A percentile compares a stretch with the other conserved stretches of the same genome.
Evolutionary conservation across 306 rosid species (phyloP).

Genomic region (Astragalus glycyphyllos): DNA sequence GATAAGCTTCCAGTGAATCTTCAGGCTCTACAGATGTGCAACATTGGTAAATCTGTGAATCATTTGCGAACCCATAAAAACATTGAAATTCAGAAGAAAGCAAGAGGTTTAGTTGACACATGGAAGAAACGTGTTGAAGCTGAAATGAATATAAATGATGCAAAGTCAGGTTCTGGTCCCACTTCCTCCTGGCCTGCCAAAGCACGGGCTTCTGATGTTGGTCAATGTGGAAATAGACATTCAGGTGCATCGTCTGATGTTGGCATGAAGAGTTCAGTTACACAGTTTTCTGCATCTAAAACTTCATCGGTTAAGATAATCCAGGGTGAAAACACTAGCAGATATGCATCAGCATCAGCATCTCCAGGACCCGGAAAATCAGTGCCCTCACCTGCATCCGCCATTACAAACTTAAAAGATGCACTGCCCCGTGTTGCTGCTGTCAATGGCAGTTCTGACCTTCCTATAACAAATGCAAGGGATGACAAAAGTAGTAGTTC

Average conservation of each 20-base stretch:
- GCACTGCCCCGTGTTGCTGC: constrained; percentile 45
- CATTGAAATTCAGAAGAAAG: constrained; percentile 77
- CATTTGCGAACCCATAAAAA: constrained; percentile 76
- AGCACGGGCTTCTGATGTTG: constrained; percentile 60
- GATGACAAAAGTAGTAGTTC: constrained; percentile 92
- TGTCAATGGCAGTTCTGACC: constrained; percentile 59
- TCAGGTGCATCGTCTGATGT: constrained; percentile 66
- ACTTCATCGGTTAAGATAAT: constrained; percentile 57
- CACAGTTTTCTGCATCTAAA: constrained; percentile 64
- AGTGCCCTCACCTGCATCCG: constrained; percentile 49
- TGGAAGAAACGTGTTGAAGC: constrained; percentile 97
- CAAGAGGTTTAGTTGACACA: constrained; percentile 81
- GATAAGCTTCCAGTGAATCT: constrained; percentile 84
- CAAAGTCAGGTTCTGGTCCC: constrained; percentile 68
- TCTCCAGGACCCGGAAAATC: constrained; percentile 57
- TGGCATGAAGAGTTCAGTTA: constrained; percentile 62
- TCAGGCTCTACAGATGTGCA: constrained; percentile 69
- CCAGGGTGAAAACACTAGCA: constrained; percentile 58
- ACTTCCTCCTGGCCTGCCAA: constrained; percentile 66
- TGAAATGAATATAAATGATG: constrained; percentile 75
- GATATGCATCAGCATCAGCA: constrained; percentile 57
- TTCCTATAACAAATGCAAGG: constrained; percentile 65
- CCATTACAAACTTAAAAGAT: constrained; percentile 49
- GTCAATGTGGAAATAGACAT: constrained; percentile 64
- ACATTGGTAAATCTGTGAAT: constrained; percentile 88